Evolutionary conservation across 2,329 filamentous ascomycete genomes (phyloP).

Genomic region (Ophiosphaerella narmari): DNA sequence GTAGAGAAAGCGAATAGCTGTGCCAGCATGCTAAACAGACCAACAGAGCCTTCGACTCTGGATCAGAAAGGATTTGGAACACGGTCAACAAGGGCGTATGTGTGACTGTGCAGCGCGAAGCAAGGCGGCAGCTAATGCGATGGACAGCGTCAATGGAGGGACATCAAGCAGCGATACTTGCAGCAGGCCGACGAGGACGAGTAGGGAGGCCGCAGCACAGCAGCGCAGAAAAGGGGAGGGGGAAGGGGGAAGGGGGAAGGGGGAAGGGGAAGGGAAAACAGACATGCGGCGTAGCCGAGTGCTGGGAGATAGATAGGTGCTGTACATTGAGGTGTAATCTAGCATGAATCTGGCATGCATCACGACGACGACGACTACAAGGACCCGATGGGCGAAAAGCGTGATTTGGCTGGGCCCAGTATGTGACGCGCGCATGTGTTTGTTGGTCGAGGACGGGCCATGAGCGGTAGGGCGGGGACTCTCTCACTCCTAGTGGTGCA

Average conservation of each 20-base stretch:
- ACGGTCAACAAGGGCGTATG: conserved; percentile 81
- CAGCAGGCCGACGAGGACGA: conserved; percentile 68
- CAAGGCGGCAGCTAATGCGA: conserved; percentile 29
- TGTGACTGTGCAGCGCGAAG: conserved; percentile 11
- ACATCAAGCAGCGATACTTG: conserved; percentile 91
- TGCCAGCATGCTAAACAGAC: conserved; percentile 24
- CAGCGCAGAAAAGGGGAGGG: background rate
- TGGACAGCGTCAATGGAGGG: conserved; percentile 96
- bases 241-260: background rate
- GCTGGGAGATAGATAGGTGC: conserved; percentile 26
- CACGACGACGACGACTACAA: too few relatives aligned
- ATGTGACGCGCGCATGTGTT: too few relatives aligned
- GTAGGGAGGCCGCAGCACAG: conserved; percentile 18
- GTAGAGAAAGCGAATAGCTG: background rate
- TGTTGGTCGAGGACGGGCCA: too few relatives aligned
- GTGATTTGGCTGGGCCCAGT: too few relatives aligned
- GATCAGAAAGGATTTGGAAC: conserved; percentile 89
- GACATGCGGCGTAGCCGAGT: conserved; percentile 19
- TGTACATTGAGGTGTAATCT: conserved; percentile 46
- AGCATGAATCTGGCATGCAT: conserved; percentile 26
- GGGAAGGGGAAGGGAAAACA: background rate
- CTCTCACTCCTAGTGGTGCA: conserved; percentile 3
- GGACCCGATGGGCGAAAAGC: too few relatives aligned
- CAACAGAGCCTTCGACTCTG: conserved; percentile 77
- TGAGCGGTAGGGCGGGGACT: background rate